Base-by-base conservation (phyloP, 2,329 filamentous ascomycete genomes). In the Apiospora koreana region DNA sequence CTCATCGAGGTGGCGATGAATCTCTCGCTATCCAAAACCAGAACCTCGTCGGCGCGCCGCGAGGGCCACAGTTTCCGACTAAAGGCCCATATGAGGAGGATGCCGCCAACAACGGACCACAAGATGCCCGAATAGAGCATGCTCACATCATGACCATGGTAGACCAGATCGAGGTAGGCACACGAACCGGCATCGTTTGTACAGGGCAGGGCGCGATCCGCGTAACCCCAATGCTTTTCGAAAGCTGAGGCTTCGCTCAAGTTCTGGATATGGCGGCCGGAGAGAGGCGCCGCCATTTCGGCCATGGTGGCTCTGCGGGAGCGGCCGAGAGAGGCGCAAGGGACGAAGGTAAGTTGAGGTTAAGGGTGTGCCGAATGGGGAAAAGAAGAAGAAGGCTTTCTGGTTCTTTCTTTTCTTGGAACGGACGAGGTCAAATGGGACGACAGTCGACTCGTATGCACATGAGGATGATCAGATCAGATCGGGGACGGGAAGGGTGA, bases 101-200 rank as follows among this genome's bases (percentile, higher is more conserved):
- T 77, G 23, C 79, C 83, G 62, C 80, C 75, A 58, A 87, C 77
- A 6, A 83, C 83, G 3, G 81, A 77, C 86, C 86, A 88, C 41
- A 88, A 74, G 62, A 86, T 83, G 62, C 84, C 86, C 0, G 80
- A 80, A 76, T 87, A 88, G 45, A 86, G 73, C 82, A 88, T 86
- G 25, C 84, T 80, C 8, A 79, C 69, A 70, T 87, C 86, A 75
- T 88, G 86, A 18, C 82, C 78, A 31, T 73, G 71, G 71, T 88
- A 88, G 65, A 88, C 85, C 43, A 82, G 79, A 71, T 88, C 86
- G 66, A 88, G 83, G 67, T 91, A 91, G 45, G 79, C 83, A 76
- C 89, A 91, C 6, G 86, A 86, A 1, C 87, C 88, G 0, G 80
- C 75, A 77, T 90, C 88, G 71, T 84, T 89, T 31, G 82, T 86